Evolutionary conservation across 352 stramenopile species (phyloP).

Genomic region (Aphanomyces astaci): DNA sequence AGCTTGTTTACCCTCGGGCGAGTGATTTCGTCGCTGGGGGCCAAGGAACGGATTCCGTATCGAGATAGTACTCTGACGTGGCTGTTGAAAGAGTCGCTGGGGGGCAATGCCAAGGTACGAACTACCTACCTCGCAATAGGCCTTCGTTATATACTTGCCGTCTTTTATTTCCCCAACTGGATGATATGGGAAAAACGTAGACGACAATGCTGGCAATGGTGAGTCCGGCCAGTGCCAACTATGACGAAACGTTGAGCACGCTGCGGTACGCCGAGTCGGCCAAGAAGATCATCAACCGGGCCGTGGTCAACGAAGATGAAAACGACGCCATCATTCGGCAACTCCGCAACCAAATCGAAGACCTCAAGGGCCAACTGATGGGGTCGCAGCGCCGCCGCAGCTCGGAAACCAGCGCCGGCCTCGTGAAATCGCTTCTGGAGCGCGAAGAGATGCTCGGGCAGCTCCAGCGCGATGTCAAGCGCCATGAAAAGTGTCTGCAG

Average conservation of each 20-base stretch:
- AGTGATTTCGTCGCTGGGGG: conserved; percentile 76
- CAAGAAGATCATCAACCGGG: conserved; percentile 76
- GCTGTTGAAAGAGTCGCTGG: conserved; percentile 79
- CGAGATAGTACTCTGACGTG: conserved; percentile 81
- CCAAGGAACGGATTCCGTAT: conserved; percentile 66
- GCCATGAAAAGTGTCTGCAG: conserved; percentile 30
- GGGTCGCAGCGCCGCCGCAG: conserved; percentile 29
- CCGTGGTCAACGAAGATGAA: conserved; percentile 75
- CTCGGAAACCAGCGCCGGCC: conserved; percentile 27
- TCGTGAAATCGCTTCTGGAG: conserved; percentile 37
- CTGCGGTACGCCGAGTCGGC: conserved; percentile 74
- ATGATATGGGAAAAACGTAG: too few species aligned
- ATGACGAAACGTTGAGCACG: conserved; percentile 82
- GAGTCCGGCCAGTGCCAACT: conserved; percentile 60
- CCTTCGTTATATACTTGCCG: too few species aligned
- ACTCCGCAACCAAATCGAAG: conserved; percentile 60
- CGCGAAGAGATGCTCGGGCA: conserved; percentile 42
- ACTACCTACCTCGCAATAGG: too few species aligned
- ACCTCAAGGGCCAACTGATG: conserved; percentile 40
- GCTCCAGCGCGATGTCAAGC: conserved; percentile 42
- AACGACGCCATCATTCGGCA: conserved; percentile 72
- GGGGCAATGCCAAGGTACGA: conserved; percentile 65
- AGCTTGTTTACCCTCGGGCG: conserved; percentile 83
- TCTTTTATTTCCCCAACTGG: too few species aligned
- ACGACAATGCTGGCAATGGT: conserved; percentile 86